phyloP scores from a whole-genome alignment of 1,139 yeast genomes.

The Zygotorulaspora mrakii region DNA sequence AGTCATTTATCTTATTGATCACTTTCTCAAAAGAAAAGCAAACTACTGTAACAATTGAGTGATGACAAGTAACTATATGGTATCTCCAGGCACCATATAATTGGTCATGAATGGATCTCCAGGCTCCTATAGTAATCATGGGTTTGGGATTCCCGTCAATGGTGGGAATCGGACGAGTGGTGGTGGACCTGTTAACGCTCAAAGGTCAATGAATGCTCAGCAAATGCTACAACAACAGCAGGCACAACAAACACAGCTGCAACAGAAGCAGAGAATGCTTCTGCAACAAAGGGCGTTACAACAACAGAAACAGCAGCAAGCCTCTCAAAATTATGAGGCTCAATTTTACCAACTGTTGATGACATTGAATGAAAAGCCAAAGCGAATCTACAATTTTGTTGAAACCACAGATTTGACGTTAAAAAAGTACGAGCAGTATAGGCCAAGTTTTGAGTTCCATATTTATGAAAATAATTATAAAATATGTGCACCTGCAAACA shows the following conservation, averaged over 20 bases:
- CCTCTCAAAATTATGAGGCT: slow-evolving; percentile 43
- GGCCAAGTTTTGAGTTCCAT: slow-evolving; percentile 83
- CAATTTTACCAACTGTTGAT: slow-evolving; percentile 38
- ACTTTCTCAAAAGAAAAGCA: no score
- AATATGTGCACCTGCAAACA: slow-evolving; percentile 38
- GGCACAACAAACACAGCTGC: slow-evolving; percentile 30
- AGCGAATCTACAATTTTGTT: slow-evolving; percentile 55
- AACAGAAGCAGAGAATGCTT: slow-evolving; percentile 32
- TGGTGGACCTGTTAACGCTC: slow-evolving; percentile 17
- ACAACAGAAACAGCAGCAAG: slow-evolving; percentile 43
- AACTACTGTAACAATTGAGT: background rate
- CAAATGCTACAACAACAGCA: slow-evolving; percentile 13
- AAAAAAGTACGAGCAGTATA: slow-evolving; percentile 69
- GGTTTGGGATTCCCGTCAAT: slow-evolving; percentile 30
- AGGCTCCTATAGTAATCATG: slow-evolving; percentile 8
- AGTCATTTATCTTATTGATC: no score
- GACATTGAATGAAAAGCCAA: slow-evolving; percentile 39
- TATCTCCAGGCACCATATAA: background rate
- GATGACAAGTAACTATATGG: background rate
- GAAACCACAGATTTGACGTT: slow-evolving; percentile 73
- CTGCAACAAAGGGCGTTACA: slow-evolving; percentile 40
- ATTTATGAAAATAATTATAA: slow-evolving; percentile 87
- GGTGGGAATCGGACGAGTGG: slow-evolving; percentile 11
- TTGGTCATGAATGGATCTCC: slow-evolving; percentile 11
- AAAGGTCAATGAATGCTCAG: slow-evolving; percentile 11